Evolutionary conservation across 2,329 filamentous ascomycete species (phyloP).

Genomic region (Aspergillus puulaauensis): DNA sequence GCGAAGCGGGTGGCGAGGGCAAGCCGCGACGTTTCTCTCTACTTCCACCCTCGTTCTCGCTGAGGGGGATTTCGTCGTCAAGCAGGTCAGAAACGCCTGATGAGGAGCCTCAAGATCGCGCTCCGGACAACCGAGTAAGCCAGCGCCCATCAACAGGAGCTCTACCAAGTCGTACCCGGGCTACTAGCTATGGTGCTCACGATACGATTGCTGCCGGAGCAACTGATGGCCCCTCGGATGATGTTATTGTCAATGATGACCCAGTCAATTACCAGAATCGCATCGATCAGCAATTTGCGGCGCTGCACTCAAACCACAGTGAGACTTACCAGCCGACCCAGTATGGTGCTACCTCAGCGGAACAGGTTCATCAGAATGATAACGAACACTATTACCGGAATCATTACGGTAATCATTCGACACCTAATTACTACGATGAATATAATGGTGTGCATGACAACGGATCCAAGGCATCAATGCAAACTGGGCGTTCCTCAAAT

Average conservation of each 20-base stretch:
- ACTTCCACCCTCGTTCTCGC: conserved; percentile 62
- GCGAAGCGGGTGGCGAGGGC: conserved; percentile 61
- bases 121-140: conserved; percentile 24
- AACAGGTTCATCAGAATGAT: conserved; percentile 32
- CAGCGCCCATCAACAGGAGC: conserved; percentile 40
- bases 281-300: conserved; percentile 44
- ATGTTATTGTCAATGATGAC: conserved; percentile 23
- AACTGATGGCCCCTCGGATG: conserved; percentile 30
- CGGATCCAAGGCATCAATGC: conserved; percentile 42
- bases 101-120: conserved; percentile 43
- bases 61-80: conserved; percentile 64
- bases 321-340: conserved; percentile 27
- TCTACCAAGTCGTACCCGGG: conserved; percentile 25
- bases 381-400: conserved; percentile 32
- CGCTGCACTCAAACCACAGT: conserved; percentile 35
- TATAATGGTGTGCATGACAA: conserved; percentile 43
- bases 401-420: conserved; percentile 33
- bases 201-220: conserved; percentile 29
- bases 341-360: conserved; percentile 29
- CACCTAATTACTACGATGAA: conserved; percentile 50
- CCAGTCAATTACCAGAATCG: conserved; percentile 41
- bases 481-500: conserved; percentile 38
- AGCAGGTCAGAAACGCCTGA: conserved; percentile 51
- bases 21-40: conserved; percentile 71
- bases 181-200: conserved; percentile 33